These are phyloP conservation scores for Phytophthora megakarya DNA, from an alignment of 352 stramenopile genomes.

Conservation along the genomic window DNA sequence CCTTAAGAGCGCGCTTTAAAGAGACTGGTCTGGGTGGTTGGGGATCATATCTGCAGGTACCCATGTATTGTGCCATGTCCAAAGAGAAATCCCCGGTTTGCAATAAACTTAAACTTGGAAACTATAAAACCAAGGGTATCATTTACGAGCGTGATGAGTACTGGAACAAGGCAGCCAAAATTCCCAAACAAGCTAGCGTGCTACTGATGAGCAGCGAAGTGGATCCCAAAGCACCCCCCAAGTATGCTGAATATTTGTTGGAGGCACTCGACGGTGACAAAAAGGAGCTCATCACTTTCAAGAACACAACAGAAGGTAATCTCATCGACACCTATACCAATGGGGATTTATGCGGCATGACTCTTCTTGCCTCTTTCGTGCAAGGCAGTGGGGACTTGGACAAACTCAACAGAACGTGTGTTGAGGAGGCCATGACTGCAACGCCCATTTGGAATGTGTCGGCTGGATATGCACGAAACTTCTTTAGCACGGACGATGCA, in stretches of 20 bases:
- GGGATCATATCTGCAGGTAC: background rate
- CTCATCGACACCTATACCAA: background rate
- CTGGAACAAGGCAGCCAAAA: conserved; percentile 7
- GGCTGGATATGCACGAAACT: too few species aligned
- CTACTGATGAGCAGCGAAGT: background rate
- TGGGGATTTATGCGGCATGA: background rate
- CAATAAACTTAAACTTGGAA: too few species aligned
- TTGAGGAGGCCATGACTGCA: background rate
- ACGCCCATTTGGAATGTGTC: background rate
- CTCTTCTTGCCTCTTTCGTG: background rate
- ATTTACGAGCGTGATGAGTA: too few species aligned
- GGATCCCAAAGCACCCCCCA: background rate
- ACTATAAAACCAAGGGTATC: too few species aligned
- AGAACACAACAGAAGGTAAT: too few species aligned
- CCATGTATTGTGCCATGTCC: background rate
- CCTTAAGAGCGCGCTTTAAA: background rate
- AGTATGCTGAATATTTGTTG: too few species aligned
- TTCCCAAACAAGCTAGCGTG: background rate
- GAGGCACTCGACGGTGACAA: background rate
- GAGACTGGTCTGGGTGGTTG: background rate
- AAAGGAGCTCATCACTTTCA: too few species aligned
- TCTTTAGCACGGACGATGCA: too few species aligned
- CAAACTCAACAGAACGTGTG: background rate
- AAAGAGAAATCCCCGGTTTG: conserved; percentile 1
- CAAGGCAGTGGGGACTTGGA: background rate